Conservation (phyloP, 805 yeast genomes). For the Pichia cephalocereana region DNA sequence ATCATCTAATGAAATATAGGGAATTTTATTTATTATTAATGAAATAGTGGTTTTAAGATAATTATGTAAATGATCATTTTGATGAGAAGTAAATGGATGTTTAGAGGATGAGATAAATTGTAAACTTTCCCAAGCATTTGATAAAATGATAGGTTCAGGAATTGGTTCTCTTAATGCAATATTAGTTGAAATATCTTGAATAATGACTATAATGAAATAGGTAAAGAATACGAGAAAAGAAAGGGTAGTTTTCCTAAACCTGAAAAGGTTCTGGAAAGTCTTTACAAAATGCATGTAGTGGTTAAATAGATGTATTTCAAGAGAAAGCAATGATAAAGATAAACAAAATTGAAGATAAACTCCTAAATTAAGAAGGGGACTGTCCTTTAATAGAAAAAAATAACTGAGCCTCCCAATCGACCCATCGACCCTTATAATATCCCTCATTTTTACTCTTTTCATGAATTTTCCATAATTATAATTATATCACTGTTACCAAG, state of each 20-base stretch:
- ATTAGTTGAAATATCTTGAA: constrained; percentile 28
- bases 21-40: not conserved
- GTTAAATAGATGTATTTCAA: too few species aligned
- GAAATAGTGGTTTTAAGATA: constrained; percentile 33
- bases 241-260: constrained; percentile 66
- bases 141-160: constrained; percentile 28
- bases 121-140: constrained; percentile 60
- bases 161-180: constrained; percentile 36
- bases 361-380: too few species aligned
- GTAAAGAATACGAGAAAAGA: constrained; percentile 47
- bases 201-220: constrained; percentile 30
- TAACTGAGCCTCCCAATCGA: too few species aligned
- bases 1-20: constrained; percentile 2
- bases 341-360: too few species aligned
- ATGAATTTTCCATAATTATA: too few species aligned
- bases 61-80: constrained; percentile 69
- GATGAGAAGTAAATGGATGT: constrained; percentile 75
- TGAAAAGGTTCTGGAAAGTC: constrained; percentile 13
- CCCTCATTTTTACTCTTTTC: too few species aligned
- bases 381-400: too few species aligned
- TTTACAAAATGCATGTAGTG: not conserved
- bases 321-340: too few species aligned
- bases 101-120: constrained; percentile 56
- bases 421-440: too few species aligned
- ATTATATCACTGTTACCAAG: too few species aligned